Evolutionary conservation across 2,329 filamentous ascomycete genomes (phyloP).

Genomic region (Alternaria longipes): DNA sequence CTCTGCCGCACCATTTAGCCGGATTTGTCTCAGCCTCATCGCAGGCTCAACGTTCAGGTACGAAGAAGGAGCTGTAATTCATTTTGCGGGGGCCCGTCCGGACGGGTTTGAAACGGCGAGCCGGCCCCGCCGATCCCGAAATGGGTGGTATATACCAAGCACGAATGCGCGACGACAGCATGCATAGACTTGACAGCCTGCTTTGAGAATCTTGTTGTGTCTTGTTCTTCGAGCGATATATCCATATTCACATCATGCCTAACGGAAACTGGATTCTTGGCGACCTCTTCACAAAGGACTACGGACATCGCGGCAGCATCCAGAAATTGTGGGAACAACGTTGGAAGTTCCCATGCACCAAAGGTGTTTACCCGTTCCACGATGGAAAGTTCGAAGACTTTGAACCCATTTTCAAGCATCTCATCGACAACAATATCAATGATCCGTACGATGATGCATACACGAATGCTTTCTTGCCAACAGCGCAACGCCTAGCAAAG

Average conservation of each 20-base stretch:
- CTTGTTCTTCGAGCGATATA: neutral
- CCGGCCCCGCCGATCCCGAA: conserved; percentile 40
- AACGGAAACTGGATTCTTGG: conserved; percentile 47
- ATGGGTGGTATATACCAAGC: conserved; percentile 14
- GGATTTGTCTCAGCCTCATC: neutral
- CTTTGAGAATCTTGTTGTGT: neutral
- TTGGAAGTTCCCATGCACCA: conserved; percentile 47
- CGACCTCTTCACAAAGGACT: conserved; percentile 49
- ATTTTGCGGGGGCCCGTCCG: conserved; percentile 34
- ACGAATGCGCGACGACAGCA: neutral
- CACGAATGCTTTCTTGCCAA: conserved; percentile 68
- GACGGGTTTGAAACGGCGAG: conserved; percentile 15
- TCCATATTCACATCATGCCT: conserved; percentile 26
- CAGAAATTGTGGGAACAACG: conserved; percentile 45
- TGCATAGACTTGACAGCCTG: neutral
- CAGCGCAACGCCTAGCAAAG: conserved; percentile 64
- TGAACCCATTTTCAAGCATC: conserved; percentile 62
- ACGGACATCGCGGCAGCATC: conserved; percentile 47
- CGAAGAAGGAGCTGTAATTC: neutral
- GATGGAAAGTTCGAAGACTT: conserved; percentile 75
- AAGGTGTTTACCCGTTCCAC: conserved; percentile 75
- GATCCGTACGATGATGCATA: conserved; percentile 72
- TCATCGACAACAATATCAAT: conserved; percentile 64
- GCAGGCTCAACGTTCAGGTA: neutral
- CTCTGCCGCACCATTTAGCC: conserved; percentile 10